phyloP scores from a whole-genome alignment of 176 grass and related monocot species.

The Juncus inflexus region DNA sequence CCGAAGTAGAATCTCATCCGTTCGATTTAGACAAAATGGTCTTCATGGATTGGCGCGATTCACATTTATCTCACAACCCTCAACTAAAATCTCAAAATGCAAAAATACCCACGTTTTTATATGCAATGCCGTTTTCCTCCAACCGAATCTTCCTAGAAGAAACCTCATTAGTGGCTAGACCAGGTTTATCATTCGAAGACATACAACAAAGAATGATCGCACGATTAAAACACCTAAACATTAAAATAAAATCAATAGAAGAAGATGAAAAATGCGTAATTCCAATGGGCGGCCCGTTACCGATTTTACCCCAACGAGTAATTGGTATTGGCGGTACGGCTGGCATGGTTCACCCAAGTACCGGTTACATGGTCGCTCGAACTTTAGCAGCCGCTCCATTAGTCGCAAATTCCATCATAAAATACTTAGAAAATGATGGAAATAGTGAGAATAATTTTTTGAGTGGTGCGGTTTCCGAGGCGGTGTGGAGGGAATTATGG shows the following conservation, averaged over 20 bases:
- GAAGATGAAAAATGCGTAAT: conserved; percentile 92
- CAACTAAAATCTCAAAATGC: conserved; percentile 52
- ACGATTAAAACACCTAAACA: conserved; percentile 62
- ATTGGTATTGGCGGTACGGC: conserved; percentile 93
- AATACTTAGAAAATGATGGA: conserved; percentile 42
- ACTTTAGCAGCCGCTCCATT: conserved; percentile 79
- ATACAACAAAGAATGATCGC: conserved; percentile 96
- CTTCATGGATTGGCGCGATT: conserved; percentile 99
- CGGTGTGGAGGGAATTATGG: conserved; percentile 92
- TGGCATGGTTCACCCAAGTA: conserved; percentile 95
- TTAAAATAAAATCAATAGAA: conserved; percentile 76
- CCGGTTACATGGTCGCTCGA: conserved; percentile 96
- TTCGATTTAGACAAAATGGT: conserved; percentile 98
- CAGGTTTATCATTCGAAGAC: conserved; percentile 80
- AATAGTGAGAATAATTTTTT: neutral
- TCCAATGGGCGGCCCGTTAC: conserved; percentile 88
- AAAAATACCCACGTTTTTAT: conserved; percentile 80
- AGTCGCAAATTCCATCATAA: conserved; percentile 74
- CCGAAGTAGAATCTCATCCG: conserved; percentile 87
- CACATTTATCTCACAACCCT: conserved; percentile 52
- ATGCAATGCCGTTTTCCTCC: conserved; percentile 92
- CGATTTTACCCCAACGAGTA: conserved; percentile 81
- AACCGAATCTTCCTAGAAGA: conserved; percentile 92
- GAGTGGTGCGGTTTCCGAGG: conserved; percentile 39
- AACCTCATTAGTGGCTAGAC: conserved; percentile 84